Percentiles rank a stretch among this genome's conserved stretches.
Conservation (phyloP, 2,329 filamentous ascomycete genomes). For the Sordariomycetes sp. region DNA sequence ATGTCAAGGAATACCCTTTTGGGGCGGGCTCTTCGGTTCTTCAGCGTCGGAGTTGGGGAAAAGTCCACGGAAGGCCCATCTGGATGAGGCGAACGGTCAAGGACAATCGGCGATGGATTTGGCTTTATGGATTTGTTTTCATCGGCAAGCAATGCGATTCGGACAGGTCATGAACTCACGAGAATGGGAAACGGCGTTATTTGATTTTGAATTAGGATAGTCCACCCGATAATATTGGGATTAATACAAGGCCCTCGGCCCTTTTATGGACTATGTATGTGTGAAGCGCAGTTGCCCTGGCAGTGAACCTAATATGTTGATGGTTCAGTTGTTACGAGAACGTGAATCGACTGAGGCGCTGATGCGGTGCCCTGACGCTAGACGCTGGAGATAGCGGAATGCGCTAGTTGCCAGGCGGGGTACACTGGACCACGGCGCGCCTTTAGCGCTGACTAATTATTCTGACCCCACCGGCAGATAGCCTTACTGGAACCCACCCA, state of each 20-base stretch:
- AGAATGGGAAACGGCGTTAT: not conserved
- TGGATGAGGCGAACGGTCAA: not conserved
- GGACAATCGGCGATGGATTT: not conserved
- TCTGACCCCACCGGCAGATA: conserved; percentile 11
- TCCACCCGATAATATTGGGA: not conserved
- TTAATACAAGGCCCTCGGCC: not conserved
- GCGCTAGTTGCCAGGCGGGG: not conserved
- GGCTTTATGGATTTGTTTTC: not conserved
- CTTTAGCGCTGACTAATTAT: conserved; percentile 8
- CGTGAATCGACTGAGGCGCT: not conserved
- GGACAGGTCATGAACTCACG: conserved; percentile 3
- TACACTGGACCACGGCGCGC: not conserved
- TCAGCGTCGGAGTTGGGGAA: conserved; percentile 42
- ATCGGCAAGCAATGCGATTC: not conserved
- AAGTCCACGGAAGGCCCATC: not conserved
- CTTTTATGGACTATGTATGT: not conserved
- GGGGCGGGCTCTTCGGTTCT: conserved; percentile 17
- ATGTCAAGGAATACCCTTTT: not conserved
- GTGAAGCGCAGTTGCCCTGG: not conserved
- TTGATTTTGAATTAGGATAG: not conserved
- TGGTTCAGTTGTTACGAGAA: no score
- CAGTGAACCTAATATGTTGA: no score
- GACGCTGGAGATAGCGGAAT: not conserved
- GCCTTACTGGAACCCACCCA: conserved; percentile 15
- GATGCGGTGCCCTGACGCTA: not conserved